Percentiles rank a stretch among this genome's conserved stretches.
These are phyloP conservation scores for Fraxinus platypoda DNA, from an alignment of 305 asterid genomes.

Conservation along the genomic window DNA sequence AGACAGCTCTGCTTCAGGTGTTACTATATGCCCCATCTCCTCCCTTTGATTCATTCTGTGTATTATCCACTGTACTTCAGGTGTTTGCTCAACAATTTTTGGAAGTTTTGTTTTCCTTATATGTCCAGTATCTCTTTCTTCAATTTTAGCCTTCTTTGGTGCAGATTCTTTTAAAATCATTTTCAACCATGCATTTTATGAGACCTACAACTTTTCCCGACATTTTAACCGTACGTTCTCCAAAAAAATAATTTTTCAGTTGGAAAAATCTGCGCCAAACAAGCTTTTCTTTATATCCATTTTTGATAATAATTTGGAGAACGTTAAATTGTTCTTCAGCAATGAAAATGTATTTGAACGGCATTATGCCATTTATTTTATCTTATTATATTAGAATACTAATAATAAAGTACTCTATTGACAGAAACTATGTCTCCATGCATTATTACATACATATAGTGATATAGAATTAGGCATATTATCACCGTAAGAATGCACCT, in stretches of 20 bases:
- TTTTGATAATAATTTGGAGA: conserved; percentile 9
- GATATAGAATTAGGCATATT: neutral
- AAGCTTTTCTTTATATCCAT: neutral
- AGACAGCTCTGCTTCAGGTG: conserved; percentile 1
- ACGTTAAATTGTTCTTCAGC: neutral
- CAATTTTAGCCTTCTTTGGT: neutral
- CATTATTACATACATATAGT: neutral
- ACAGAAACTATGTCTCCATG: neutral
- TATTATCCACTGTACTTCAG: neutral
- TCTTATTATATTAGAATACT: neutral
- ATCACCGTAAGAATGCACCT: neutral
- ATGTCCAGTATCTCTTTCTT: neutral
- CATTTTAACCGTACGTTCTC: neutral
- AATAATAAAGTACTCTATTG: neutral
- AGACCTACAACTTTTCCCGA: neutral
- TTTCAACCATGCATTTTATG: conserved; percentile 12
- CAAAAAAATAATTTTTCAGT: neutral
- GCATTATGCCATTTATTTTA: conserved; percentile 1
- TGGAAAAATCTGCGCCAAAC: neutral
- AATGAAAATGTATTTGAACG: conserved; percentile 6
- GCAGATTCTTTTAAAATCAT: neutral
- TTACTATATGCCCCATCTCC: conserved; percentile 1
- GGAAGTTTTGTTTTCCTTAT: neutral
- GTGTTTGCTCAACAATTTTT: neutral
- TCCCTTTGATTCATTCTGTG: conserved; percentile 12